Percentiles rank a stretch among this genome's conserved stretches.
phyloP scores from a whole-genome alignment of 441 rosid genomes.

The Pelargonium australe region DNA sequence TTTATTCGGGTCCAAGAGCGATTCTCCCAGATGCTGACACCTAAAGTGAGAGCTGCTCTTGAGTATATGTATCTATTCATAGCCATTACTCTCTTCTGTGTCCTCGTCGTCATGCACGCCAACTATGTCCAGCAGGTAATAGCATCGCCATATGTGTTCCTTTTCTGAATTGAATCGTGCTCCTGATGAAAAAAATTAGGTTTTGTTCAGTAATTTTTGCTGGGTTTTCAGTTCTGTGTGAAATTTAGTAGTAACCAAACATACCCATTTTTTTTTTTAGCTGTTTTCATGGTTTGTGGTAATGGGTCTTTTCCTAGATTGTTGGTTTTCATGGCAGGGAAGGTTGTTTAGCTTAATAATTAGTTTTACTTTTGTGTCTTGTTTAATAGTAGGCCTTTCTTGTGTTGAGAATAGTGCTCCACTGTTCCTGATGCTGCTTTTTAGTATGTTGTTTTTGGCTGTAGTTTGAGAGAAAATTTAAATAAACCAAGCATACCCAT shows the following conservation, averaged over 20 bases:
- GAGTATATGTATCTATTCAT: slow-evolving; percentile 72
- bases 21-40: slow-evolving; percentile 80
- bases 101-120: slow-evolving; percentile 98
- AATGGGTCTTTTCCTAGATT: neutral
- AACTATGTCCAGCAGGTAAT: slow-evolving; percentile 91
- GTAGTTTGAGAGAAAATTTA: too few species aligned
- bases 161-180: neutral
- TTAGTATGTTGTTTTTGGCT: too few species aligned
- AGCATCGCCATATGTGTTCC: neutral
- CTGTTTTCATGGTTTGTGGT: neutral
- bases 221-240: neutral
- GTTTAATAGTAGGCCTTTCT: neutral
- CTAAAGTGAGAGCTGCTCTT: slow-evolving; percentile 63
- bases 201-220: neutral
- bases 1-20: slow-evolving; percentile 92
- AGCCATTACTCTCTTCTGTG: slow-evolving; percentile 74
- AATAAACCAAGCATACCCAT: too few species aligned
- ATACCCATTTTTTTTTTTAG: neutral
- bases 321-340: neutral
- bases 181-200: neutral
- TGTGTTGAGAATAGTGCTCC: neutral
- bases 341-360: neutral
- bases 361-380: neutral
- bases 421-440: too few species aligned
- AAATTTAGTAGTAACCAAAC: neutral